phyloP scores from a whole-genome alignment of 495 filamentous ascomycete species.

The Pseudotulostoma volvatum region DNA sequence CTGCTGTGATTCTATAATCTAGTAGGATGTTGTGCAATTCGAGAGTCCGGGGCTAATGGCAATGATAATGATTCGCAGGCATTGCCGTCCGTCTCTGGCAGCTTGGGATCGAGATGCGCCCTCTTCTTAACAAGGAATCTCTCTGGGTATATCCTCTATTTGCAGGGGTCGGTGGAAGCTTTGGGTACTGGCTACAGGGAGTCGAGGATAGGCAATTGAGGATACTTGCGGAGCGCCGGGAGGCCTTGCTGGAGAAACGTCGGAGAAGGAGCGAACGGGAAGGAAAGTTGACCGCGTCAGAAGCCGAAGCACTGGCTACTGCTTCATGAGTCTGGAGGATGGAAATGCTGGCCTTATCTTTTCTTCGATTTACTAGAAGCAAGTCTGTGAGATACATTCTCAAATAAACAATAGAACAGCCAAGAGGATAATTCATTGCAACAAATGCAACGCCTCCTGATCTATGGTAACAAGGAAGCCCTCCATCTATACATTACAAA shows the following conservation, averaged over 20 bases:
- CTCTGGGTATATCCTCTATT: conserved; percentile 90
- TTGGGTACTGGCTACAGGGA: conserved; percentile 90
- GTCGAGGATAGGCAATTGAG: conserved; percentile 64
- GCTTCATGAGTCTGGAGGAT: conserved; percentile 16
- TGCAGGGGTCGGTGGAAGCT: conserved; percentile 65
- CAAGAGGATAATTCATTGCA: no score
- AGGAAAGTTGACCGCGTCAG: conserved; percentile 15
- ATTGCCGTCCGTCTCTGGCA: conserved; percentile 84
- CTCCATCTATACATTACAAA: no score
- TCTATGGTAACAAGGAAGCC: no score
- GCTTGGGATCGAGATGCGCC: conserved; percentile 96
- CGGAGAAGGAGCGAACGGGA: conserved; percentile 53
- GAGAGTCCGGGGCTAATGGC: no score
- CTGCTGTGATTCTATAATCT: no score
- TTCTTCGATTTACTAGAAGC: no score
- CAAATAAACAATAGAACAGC: no score
- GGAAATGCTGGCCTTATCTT: no score
- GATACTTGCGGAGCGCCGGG: conserved; percentile 58
- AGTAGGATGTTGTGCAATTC: no score
- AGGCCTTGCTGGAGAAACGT: conserved; percentile 73
- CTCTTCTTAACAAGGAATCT: conserved; percentile 59
- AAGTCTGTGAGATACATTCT: no score
- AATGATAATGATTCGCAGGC: no score
- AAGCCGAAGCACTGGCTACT: conserved; percentile 25
- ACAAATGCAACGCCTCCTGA: no score